Base-by-base conservation (phyloP, 345 rosid genomes). In the Linum usitatissimum region DNA sequence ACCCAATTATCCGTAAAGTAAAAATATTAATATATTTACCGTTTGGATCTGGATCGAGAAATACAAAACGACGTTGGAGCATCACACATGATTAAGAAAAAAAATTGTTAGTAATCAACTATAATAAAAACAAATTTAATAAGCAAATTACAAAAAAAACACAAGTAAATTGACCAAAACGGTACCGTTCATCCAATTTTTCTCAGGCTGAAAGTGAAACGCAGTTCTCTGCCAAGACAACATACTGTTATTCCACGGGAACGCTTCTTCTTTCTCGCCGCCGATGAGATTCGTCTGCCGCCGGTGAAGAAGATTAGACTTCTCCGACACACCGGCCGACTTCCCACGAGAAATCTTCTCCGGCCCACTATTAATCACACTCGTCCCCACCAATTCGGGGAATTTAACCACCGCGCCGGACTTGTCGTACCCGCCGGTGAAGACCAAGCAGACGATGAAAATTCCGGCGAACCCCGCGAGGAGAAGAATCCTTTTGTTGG, bases 181-280 rank as follows among this genome's bases (percentile, higher is more conserved):
- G 28, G 57, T 78, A 92, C 98, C 98, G 55, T 92, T 92, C 96
- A 92, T 92, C 98, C 98, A 92, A 39, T 92, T 92, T 72, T 84
- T 81, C 66, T 84, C 87, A 0, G 98, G 98, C 66, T 92, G 98
- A 54, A 92, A 92, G 74, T 92, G 98, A 74, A 86, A 89, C 12
- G 96, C 82, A 18, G 95, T 83, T 68, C 95, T 82, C 75, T 92
- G 95, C 96, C 96, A 92, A 0, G 96, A 85, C 77, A 92, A 57
- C 78, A 92, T 77, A 69, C 79, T 84, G 57, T 92, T 89, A 75
- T 81, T 85, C 98, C 98, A 92, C 0, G 81, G 73, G 59, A 18
- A 55, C 71, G 57, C 87, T 61, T 78, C 70, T 73, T 23, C 36
- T 19, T 66, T 64, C 34, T 54, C 60, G 21, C 58, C 58, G 58